A percentile compares a stretch with the other conserved stretches of the same genome.
Conservation (phyloP, 1,284 basidiomycete genomes). For the Ceratobasidium papillatum region DNA sequence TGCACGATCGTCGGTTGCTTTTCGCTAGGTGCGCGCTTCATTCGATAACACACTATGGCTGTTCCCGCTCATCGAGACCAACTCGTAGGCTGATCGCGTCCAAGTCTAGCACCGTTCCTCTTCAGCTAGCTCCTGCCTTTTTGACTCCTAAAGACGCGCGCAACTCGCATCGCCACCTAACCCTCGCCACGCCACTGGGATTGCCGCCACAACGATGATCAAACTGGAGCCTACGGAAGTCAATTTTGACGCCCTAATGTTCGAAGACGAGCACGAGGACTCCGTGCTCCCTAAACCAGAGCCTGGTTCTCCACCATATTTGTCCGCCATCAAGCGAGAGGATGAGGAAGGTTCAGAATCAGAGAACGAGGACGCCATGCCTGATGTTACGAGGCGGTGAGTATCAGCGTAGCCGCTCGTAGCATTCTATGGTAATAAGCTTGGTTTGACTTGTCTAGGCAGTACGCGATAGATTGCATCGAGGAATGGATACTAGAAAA, state of each 20-base stretch:
- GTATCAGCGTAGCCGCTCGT: neutral
- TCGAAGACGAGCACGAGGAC: neutral
- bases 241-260: neutral
- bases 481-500: slow-evolving; percentile 34
- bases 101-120: neutral
- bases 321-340: neutral
- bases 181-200: neutral
- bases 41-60: neutral
- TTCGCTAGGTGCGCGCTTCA: neutral
- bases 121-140: neutral
- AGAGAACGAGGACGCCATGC: slow-evolving; percentile 11
- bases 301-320: too few species aligned
- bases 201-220: neutral
- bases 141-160: too few species aligned
- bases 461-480: slow-evolving; percentile 25
- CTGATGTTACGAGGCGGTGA: slow-evolving; percentile 13
- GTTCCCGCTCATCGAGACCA: too few species aligned
- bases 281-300: neutral
- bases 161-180: neutral
- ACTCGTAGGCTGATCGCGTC: neutral
- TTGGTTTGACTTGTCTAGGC: neutral
- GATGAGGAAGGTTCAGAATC: neutral
- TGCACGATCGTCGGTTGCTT: neutral
- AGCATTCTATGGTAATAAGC: neutral
- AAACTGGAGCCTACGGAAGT: neutral